Evolutionary conservation across 345 rosid species (phyloP).

Genomic region (Aquilaria sinensis): DNA sequence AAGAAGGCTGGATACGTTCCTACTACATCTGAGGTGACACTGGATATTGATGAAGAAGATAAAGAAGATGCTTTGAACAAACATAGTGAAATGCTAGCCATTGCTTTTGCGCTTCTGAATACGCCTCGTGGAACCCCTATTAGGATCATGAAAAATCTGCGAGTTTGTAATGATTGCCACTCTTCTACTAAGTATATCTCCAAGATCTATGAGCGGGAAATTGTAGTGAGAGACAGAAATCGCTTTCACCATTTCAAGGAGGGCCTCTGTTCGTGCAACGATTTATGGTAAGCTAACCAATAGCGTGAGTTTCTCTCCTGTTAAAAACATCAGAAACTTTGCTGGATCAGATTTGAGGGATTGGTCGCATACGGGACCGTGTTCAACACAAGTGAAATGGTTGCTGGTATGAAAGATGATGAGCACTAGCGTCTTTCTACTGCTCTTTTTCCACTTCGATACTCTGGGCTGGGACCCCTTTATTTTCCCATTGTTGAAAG

Average conservation of each 20-base stretch:
- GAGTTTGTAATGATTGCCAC: slow-evolving; percentile 56
- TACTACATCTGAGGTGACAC: slow-evolving; percentile 33
- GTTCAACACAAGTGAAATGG: too few relatives aligned
- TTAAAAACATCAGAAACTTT: neutral
- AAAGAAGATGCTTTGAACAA: slow-evolving; percentile 44
- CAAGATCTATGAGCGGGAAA: slow-evolving; percentile 36
- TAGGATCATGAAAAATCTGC: slow-evolving; percentile 47
- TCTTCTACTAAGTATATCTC: slow-evolving; percentile 45
- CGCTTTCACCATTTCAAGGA: slow-evolving; percentile 56
- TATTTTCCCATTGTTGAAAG: too few relatives aligned
- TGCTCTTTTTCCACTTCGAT: too few relatives aligned
- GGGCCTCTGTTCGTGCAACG: slow-evolving; percentile 48
- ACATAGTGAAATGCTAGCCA: slow-evolving; percentile 61
- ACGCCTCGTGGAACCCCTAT: slow-evolving; percentile 39
- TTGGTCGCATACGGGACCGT: too few relatives aligned
- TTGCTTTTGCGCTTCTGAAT: slow-evolving; percentile 48
- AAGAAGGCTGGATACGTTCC: slow-evolving; percentile 44
- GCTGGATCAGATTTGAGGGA: neutral
- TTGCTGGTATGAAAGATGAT: too few relatives aligned
- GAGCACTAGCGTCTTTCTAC: too few relatives aligned
- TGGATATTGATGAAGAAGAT: slow-evolving; percentile 52
- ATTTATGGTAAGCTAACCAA: slow-evolving; percentile 35
- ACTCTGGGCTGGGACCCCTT: too few relatives aligned
- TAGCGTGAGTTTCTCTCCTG: too few relatives aligned
- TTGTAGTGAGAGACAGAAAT: slow-evolving; percentile 39